Conservation (phyloP, 352 stramenopile species). For the Phytophthora palmivora region DNA sequence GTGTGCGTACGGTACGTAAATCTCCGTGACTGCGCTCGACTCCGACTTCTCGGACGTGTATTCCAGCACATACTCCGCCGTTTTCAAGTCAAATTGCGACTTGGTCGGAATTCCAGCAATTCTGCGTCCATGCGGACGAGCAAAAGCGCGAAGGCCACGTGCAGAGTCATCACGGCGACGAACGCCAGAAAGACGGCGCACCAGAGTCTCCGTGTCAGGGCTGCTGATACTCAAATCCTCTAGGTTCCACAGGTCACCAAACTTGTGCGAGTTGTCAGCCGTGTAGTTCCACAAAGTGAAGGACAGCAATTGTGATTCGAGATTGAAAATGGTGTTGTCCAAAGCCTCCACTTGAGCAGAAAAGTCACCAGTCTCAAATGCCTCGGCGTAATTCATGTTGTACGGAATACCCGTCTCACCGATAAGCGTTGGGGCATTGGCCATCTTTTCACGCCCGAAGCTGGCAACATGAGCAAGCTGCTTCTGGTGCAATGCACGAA, state of each 20-base stretch:
- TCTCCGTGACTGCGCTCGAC: slow-evolving; percentile 25
- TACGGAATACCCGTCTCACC: slow-evolving; percentile 70
- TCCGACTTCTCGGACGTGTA: slow-evolving; percentile 35
- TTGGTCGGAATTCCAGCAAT: slow-evolving; percentile 68
- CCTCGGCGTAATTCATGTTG: slow-evolving; percentile 55
- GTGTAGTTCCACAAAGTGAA: slow-evolving; percentile 92
- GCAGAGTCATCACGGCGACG: slow-evolving; percentile 46
- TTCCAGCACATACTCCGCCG: slow-evolving; percentile 57
- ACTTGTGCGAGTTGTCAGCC: slow-evolving; percentile 69
- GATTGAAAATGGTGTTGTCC: slow-evolving; percentile 63
- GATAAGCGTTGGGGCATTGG: slow-evolving; percentile 55
- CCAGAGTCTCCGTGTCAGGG: slow-evolving; percentile 30
- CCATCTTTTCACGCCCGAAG: slow-evolving; percentile 50
- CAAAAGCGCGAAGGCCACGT: slow-evolving; percentile 59
- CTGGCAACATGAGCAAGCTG: slow-evolving; percentile 63
- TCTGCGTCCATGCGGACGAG: slow-evolving; percentile 63
- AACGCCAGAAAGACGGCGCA: slow-evolving; percentile 33
- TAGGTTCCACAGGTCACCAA: slow-evolving; percentile 80
- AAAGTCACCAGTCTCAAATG: slow-evolving; percentile 57
- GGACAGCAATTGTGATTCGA: slow-evolving; percentile 69
- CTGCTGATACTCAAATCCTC: slow-evolving; percentile 87
- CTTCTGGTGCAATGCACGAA: slow-evolving; percentile 58
- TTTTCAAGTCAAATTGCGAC: slow-evolving; percentile 57
- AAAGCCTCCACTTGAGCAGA: slow-evolving; percentile 50
- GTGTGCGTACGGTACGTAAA: slow-evolving; percentile 42